Conservation (phyloP, 306 rosid species). For the Nissolia schottii region DNA sequence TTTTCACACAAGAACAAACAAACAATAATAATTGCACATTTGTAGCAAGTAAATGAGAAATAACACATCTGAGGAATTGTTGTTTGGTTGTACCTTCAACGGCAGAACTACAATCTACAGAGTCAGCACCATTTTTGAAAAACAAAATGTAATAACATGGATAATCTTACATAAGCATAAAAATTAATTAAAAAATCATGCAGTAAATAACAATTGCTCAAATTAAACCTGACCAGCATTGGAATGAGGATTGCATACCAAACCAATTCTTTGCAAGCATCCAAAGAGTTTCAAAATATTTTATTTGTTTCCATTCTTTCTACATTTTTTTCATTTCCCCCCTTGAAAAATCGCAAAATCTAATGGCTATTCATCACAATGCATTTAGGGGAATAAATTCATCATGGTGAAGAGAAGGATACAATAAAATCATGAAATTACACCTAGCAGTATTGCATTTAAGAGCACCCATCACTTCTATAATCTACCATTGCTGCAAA, state of each 20-base stretch:
- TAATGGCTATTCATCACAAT: not conserved
- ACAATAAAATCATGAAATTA: not conserved
- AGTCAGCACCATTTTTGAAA: not conserved
- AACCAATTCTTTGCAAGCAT: not conserved
- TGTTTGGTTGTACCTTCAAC: not conserved
- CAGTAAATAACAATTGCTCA: not conserved
- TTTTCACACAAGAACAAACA: not conserved
- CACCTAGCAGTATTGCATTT: constrained; percentile 4
- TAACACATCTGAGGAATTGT: not conserved
- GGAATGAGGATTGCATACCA: not conserved
- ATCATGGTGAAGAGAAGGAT: not conserved
- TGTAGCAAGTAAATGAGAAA: not conserved
- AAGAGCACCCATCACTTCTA: not conserved
- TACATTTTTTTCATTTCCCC: not conserved
- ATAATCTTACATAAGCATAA: not conserved
- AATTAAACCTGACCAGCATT: not conserved
- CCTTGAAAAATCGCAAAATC: not conserved
- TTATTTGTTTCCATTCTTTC: not conserved
- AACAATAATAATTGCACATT: not conserved
- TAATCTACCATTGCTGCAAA: constrained; percentile 6
- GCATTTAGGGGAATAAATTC: not conserved
- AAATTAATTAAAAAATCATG: not conserved
- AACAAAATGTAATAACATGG: not conserved
- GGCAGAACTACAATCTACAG: constrained; percentile 5
- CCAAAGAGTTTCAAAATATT: not conserved